These are phyloP conservation scores for Phytophthora sp. DNA, from an alignment of 352 stramenopile genomes.

Conservation along the genomic window DNA sequence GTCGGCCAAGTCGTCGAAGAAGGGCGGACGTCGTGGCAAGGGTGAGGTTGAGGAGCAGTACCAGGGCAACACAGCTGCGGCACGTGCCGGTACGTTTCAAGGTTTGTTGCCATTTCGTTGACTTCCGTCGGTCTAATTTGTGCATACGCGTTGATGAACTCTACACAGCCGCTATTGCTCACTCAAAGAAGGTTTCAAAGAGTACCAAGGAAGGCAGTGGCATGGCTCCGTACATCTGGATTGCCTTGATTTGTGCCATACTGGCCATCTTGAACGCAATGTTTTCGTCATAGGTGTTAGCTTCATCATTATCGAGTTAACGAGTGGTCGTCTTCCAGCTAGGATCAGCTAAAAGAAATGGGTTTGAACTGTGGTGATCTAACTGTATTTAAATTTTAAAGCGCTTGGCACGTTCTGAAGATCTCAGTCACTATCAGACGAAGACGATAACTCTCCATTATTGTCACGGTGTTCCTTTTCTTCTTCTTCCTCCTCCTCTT, in stretches of 20 bases:
- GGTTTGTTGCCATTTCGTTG: neutral
- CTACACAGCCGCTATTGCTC: conserved; percentile 63
- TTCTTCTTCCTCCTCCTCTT: conserved; percentile 49
- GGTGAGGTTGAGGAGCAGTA: conserved; percentile 39
- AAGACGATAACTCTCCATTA: conserved; percentile 23
- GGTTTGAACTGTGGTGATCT: neutral
- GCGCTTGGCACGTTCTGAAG: neutral
- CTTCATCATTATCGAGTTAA: neutral
- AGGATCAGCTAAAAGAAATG: no score
- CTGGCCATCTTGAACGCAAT: conserved; percentile 42
- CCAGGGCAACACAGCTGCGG: conserved; percentile 53
- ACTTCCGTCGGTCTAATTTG: conserved; percentile 7
- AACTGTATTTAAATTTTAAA: conserved; percentile 15
- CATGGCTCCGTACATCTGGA: conserved; percentile 44
- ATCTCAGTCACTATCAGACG: conserved; percentile 38
- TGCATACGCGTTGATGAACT: conserved; percentile 4
- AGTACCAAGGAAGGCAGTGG: conserved; percentile 33
- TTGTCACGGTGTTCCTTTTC: conserved; percentile 30
- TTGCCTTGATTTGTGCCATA: conserved; percentile 50
- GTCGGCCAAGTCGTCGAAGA: conserved; percentile 32
- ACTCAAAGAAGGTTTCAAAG: conserved; percentile 65
- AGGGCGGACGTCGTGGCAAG: conserved; percentile 38
- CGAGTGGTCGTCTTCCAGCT: no score
- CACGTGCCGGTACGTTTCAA: conserved; percentile 52
- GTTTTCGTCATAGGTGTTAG: conserved; percentile 28